A percentile compares a stretch with the other conserved stretches of the same genome.
phyloP scores from a whole-genome alignment of 129 eudicot genomes.

The Chrysanthemum seticuspe region DNA sequence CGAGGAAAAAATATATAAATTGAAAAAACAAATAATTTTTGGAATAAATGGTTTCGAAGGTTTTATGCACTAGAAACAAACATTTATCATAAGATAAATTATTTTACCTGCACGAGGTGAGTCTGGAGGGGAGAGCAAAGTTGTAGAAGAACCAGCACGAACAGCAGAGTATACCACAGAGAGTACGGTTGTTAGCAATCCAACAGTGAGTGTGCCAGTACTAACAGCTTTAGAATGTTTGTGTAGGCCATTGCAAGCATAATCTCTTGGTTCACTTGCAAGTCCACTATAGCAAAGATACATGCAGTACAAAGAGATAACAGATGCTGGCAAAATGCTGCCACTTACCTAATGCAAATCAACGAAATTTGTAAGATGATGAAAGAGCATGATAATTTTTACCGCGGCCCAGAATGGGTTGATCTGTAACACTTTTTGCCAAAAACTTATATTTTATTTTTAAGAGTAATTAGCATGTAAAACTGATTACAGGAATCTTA shows the following conservation, averaged over 20 bases:
- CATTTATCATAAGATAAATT: too few relatives aligned
- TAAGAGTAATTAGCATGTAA: background rate
- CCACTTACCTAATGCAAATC: constrained; percentile 63
- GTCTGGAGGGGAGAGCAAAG: constrained; percentile 88
- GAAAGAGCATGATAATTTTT: background rate
- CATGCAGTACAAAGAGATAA: constrained; percentile 80
- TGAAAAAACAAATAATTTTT: too few relatives aligned
- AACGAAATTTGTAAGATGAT: background rate
- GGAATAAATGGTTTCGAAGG: too few relatives aligned
- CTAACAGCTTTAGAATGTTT: constrained; percentile 88
- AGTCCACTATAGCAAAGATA: constrained; percentile 97
- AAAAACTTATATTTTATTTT: background rate
- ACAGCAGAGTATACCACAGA: constrained; percentile 99
- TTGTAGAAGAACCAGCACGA: constrained; percentile 98
- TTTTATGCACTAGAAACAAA: too few relatives aligned
- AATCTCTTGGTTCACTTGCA: constrained; percentile 97
- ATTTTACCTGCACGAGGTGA: constrained; percentile 89
- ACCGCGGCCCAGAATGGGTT: background rate
- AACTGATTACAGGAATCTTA: background rate
- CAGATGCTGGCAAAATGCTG: constrained; percentile 94
- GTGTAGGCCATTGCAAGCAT: constrained; percentile 97
- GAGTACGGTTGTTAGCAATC: constrained; percentile 83
- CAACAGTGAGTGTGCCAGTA: constrained; percentile 75
- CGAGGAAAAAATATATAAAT: too few relatives aligned
- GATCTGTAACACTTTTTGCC: background rate